phyloP scores from a whole-genome alignment of 129 eudicot species.

The Logfia minima region DNA sequence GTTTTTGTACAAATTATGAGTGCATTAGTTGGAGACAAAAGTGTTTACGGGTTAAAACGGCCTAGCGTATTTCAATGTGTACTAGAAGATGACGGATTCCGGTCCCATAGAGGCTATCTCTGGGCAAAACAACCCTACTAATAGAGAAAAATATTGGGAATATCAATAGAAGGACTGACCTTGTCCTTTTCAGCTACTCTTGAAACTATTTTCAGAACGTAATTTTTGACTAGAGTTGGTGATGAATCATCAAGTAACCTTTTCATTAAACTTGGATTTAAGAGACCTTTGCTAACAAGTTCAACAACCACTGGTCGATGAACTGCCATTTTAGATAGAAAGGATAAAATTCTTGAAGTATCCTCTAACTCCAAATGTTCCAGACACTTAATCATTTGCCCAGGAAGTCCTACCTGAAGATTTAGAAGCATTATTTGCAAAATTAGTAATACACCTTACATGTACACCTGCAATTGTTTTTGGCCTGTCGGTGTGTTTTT shows the following conservation, averaged over 20 bases:
- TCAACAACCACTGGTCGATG: constrained; percentile 68
- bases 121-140: no score
- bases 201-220: constrained; percentile 72
- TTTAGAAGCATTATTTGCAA: constrained; percentile 3
- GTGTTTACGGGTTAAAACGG: no score
- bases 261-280: constrained; percentile 62
- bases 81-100: no score
- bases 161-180: constrained; percentile 35
- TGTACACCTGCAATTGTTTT: no score
- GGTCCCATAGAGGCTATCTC: no score
- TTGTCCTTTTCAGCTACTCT: constrained; percentile 89
- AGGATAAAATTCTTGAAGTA: constrained; percentile 68
- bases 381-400: constrained; percentile 57
- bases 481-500: background rate
- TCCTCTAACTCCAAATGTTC: constrained; percentile 77
- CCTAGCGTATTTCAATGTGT: no score
- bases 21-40: no score
- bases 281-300: constrained; percentile 71
- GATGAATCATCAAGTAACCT: constrained; percentile 65
- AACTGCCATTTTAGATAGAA: constrained; percentile 69
- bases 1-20: no score
- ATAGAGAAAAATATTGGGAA: no score
- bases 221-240: constrained; percentile 72
- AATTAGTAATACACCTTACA: background rate
- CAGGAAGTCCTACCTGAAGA: constrained; percentile 70